Conservation (phyloP, 352 stramenopile species). For the Globisporangium orthogonon region DNA sequence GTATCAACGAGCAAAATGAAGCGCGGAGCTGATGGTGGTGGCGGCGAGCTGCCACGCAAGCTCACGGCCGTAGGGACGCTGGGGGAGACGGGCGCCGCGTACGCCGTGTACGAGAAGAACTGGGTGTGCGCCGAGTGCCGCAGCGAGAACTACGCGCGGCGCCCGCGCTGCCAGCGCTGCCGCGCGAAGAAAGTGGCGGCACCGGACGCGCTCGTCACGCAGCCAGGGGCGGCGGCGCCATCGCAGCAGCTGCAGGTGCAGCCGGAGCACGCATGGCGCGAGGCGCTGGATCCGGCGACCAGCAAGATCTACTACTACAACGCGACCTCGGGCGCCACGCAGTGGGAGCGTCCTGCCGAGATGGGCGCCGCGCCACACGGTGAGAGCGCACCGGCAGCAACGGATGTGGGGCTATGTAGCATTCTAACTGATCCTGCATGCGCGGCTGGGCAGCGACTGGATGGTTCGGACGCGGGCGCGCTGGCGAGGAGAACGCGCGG, state of each 20-base stretch:
- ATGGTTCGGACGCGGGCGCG: slow-evolving; percentile 91
- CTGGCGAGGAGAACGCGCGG: slow-evolving; percentile 54
- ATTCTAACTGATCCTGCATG: not conserved
- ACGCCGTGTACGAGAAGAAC: slow-evolving; percentile 88
- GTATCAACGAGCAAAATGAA: slow-evolving; percentile 7
- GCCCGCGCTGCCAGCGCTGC: slow-evolving; percentile 75
- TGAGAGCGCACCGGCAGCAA: slow-evolving; percentile 3
- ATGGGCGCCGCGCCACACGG: slow-evolving; percentile 87
- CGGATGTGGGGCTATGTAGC: no score
- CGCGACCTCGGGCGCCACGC: slow-evolving; percentile 72
- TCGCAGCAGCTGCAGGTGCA: slow-evolving; percentile 7
- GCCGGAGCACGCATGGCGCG: slow-evolving; percentile 69
- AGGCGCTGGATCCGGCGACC: slow-evolving; percentile 86
- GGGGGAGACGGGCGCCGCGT: slow-evolving; percentile 77
- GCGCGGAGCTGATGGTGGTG: slow-evolving; percentile 1
- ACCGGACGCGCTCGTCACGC: slow-evolving; percentile 48
- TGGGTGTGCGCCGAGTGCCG: slow-evolving; percentile 83
- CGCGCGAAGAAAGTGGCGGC: slow-evolving; percentile 62
- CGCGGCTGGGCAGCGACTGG: slow-evolving; percentile 54
- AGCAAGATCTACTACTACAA: slow-evolving; percentile 95
- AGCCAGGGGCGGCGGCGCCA: slow-evolving; percentile 26
- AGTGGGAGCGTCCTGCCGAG: slow-evolving; percentile 87
- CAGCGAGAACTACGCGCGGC: slow-evolving; percentile 83
- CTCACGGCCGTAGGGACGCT: slow-evolving; percentile 75
- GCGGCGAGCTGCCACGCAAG: slow-evolving; percentile 37